Evolutionary conservation across 2,329 filamentous ascomycete genomes (phyloP).

Genomic region (Monilinia polystroma): DNA sequence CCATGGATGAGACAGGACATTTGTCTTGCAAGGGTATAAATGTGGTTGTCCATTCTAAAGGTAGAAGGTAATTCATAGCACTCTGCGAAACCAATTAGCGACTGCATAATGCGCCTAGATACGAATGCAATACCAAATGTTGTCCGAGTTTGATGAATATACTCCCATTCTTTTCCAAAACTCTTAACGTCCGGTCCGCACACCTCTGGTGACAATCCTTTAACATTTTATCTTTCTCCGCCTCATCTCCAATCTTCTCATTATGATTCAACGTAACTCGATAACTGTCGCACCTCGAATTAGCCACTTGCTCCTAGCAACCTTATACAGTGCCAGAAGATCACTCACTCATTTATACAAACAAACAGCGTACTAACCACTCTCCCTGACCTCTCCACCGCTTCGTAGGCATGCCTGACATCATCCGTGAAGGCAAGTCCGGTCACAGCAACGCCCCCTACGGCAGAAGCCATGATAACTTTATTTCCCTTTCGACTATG

Average conservation of each 20-base stretch:
- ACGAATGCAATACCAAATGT: slow-evolving; percentile 61
- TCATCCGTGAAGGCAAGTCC: slow-evolving; percentile 61
- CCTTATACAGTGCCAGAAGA: not conserved
- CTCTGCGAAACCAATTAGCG: slow-evolving; percentile 52
- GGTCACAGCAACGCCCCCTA: slow-evolving; percentile 33
- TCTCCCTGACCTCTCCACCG: slow-evolving; percentile 73
- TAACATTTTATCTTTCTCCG: slow-evolving; percentile 66
- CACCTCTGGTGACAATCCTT: slow-evolving; percentile 89
- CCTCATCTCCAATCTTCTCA: slow-evolving; percentile 59
- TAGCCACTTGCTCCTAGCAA: slow-evolving; percentile 10
- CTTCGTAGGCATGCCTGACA: slow-evolving; percentile 72
- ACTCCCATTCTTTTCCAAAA: slow-evolving; percentile 92
- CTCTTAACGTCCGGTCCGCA: slow-evolving; percentile 79
- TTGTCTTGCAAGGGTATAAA: slow-evolving; percentile 96
- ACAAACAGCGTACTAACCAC: slow-evolving; percentile 73
- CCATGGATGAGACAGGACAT: slow-evolving; percentile 87
- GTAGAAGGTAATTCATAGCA: slow-evolving; percentile 92
- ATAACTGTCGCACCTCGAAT: slow-evolving; percentile 59
- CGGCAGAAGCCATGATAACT: slow-evolving; percentile 29
- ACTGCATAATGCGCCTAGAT: not conserved
- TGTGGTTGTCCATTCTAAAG: slow-evolving; percentile 88
- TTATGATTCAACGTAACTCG: slow-evolving; percentile 75
- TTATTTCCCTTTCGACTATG: slow-evolving; percentile 3
- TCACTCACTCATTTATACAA: slow-evolving; percentile 84
- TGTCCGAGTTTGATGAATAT: slow-evolving; percentile 99